Evolutionary conservation across 176 grass and related monocot genomes (phyloP), one percentile per base, ranked within the genome.

Genomic region (Bonia amplexicaulis): DNA sequence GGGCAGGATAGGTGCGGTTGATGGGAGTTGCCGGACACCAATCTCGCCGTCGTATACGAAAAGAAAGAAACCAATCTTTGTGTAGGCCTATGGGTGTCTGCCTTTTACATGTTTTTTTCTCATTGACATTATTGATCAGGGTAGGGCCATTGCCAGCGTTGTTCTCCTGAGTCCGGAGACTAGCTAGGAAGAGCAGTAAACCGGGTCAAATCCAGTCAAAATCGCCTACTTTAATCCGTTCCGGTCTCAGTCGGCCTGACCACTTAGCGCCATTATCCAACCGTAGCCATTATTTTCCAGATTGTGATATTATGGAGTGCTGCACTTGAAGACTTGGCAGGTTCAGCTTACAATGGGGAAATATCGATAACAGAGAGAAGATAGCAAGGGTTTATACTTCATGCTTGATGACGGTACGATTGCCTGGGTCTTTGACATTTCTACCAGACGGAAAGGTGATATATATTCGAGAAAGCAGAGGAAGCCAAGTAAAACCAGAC

Each of bases 11-110:
- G 74, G 57, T 73, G 81, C 69, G 47, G 33, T 53, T 74, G 73
- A 82, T 54, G 65, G 71, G 83, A 80, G 83, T 40, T 94, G 90
- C 89, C 88, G 90, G 87, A 47, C 77, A 61, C 70, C 54, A 81
- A 90, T 92, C 87, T 77, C 87, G 5, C 86, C 31, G 39, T 23
- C 55, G 58, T 39, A 49, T 44, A 63, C 66, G 54, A 64, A 80
- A 86, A 66, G 65, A 29, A 82, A 74, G 60, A 14, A 14, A 13
- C 82, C 81, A 16, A 69, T 83, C 45, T 47, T 67, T 45, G 53
- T 84, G 80, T 72, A 74, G 68, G 68, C 29, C 66, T 23, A 69
- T 66, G 47, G 47, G 64, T 22, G 37, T 80, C 51, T 79, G 45
- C 64, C 39, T 92, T 92, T 77, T 48, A 2, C 40, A 63, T 20